Evolutionary conservation across 139 green algal genomes (phyloP).

Genomic region (Tetradesmus lagerheimii): DNA sequence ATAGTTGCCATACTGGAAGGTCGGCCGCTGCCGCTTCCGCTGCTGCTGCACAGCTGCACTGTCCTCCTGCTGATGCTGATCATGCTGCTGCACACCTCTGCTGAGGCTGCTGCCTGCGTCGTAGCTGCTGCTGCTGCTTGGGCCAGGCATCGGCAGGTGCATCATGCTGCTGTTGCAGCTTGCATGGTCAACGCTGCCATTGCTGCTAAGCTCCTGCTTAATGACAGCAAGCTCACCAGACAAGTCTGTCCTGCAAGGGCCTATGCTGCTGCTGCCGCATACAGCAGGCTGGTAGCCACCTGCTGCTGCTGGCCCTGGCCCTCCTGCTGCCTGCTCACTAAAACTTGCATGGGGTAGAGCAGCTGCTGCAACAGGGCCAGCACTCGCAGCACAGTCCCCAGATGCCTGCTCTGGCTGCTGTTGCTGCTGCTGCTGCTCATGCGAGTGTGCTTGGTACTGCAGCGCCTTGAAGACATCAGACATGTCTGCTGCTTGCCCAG

Average conservation of each 20-base stretch:
- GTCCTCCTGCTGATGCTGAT: conserved; percentile 1
- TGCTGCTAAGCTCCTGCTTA: conserved; percentile 46
- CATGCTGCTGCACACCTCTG: background rate
- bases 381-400: background rate
- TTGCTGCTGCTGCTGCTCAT: conserved; percentile 17
- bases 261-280: background rate
- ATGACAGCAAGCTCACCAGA: conserved; percentile 53
- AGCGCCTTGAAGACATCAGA: conserved; percentile 6
- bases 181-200: conserved; percentile 1
- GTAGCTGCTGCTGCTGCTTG: conserved; percentile 20
- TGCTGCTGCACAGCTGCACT: background rate
- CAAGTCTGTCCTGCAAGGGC: conserved; percentile 49
- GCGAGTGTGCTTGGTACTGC: conserved; percentile 3
- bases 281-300: background rate
- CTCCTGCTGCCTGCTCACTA: background rate
- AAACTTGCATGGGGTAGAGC: background rate
- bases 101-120: conserved; percentile 18
- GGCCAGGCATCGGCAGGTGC: background rate
- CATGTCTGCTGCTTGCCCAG: background rate
- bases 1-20: conserved; percentile 87
- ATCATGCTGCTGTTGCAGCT: background rate
- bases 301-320: background rate
- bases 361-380: conserved; percentile 6
- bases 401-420: background rate
- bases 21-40: conserved; percentile 20